Base-by-base conservation (phyloP, 805 yeast genomes). In the Saturnispora sanitii region DNA sequence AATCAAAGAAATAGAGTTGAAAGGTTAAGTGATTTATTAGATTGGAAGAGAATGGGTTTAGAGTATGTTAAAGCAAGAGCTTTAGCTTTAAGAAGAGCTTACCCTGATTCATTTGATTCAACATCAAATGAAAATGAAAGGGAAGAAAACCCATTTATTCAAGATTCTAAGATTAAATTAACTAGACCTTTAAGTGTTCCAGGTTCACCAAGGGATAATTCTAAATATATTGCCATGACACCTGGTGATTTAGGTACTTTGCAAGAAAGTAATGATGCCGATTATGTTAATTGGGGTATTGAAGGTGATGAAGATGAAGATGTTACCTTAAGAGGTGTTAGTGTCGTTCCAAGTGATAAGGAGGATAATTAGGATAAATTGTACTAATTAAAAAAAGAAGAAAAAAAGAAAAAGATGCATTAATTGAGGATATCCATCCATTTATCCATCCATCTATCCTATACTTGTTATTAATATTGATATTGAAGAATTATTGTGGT, bases 231-330 rank as follows among this genome's bases (percentile, higher is more conserved):
- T 15, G 66, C 79, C 51, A 90, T 87, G 95, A 90, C 98, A 2
- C 98, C 98, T 0, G 98, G 98, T 30, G 98, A 90, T 59, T 71
- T 90, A 47, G 98, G 97, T n/a, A 80, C 95, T 3, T 69, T 92
- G 53, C 96, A 88, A 58, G 98, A 90, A 58, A 84, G 85, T 29
- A 76, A 76, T 43, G 84, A 83, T 53, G 86, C 84, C 29, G 96
- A 90, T 57, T 90, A 85, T 54, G 71, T 80, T 53, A 66, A 72
- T 9, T 75, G 76, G 65, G 67, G 35, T 17, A n/a, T 15, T 19
- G 23, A 67, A 21, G 70, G 68, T 15, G 74, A 65, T 18, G 55
- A 51, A 31, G 62, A 59, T n/a, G 61, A 50, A 22, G 63, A 58
- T 42, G 58, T 60, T 21, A 61, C 65, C 6, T 47, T 62, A 36